Evolutionary conservation across 495 filamentous ascomycete species (phyloP).

Genomic region (Aeminium ludgeri): DNA sequence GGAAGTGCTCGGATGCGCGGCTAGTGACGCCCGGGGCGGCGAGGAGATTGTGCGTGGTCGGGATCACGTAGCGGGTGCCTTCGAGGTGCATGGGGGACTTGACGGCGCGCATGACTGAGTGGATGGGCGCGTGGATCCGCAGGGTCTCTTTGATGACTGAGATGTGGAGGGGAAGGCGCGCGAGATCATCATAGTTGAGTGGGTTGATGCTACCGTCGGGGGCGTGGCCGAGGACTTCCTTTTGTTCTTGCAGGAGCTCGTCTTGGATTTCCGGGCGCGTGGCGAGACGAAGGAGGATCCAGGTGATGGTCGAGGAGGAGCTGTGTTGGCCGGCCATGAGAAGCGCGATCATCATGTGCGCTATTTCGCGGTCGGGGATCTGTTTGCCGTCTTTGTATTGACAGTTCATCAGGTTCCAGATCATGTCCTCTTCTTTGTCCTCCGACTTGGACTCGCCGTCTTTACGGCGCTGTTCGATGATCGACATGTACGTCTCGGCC

Average conservation of each 20-base stretch:
- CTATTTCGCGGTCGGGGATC: slow-evolving; percentile 44
- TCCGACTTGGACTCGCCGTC: slow-evolving; percentile 5
- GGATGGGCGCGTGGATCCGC: slow-evolving; percentile 47
- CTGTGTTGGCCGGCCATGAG: slow-evolving; percentile 53
- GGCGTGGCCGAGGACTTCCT: slow-evolving; percentile 33
- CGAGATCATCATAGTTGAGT: slow-evolving; percentile 38
- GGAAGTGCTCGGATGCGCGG: slow-evolving; percentile 56
- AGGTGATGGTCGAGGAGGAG: slow-evolving; percentile 40
- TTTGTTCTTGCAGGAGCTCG: slow-evolving; percentile 42
- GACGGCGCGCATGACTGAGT: slow-evolving; percentile 44
- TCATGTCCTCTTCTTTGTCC: slow-evolving; percentile 39
- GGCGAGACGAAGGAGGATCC: slow-evolving; percentile 45
- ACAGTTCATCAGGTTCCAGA: slow-evolving; percentile 50
- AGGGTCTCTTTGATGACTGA: slow-evolving; percentile 47
- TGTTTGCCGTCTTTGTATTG: slow-evolving; percentile 44
- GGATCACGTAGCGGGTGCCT: slow-evolving; percentile 63
- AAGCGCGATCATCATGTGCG: slow-evolving; percentile 53
- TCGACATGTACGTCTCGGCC: slow-evolving; percentile 41
- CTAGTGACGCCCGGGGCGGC: slow-evolving; percentile 66
- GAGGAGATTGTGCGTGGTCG: slow-evolving; percentile 57
- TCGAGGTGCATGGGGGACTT: slow-evolving; percentile 48
- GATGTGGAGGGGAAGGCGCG: slow-evolving; percentile 37
- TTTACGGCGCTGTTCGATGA: slow-evolving; percentile 36
- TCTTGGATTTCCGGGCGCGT: slow-evolving; percentile 38
- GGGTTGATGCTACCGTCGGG: slow-evolving; percentile 22